Conservation (phyloP, 2,329 filamentous ascomycete genomes). For the Ciborinia camelliae region DNA sequence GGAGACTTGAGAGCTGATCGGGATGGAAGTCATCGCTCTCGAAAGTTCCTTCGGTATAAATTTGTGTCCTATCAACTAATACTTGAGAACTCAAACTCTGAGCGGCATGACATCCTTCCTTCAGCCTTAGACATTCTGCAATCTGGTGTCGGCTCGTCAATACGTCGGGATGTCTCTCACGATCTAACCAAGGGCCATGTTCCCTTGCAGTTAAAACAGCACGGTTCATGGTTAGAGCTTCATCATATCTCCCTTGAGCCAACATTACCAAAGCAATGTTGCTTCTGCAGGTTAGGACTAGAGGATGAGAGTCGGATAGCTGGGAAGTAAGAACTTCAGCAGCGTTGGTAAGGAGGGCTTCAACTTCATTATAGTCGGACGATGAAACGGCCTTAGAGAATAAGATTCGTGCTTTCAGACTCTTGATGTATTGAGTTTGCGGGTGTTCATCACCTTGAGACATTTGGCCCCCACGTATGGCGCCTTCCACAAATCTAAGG, state of each 20-base stretch:
- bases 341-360: conserved; percentile 24
- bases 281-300: conserved; percentile 27
- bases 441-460: conserved; percentile 28
- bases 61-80: conserved; percentile 26
- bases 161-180: conserved; percentile 31
- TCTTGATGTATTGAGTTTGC: conserved; percentile 29
- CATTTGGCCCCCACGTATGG: conserved; percentile 28
- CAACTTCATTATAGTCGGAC: conserved; percentile 28
- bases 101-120: conserved; percentile 30
- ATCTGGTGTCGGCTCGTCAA: conserved; percentile 32
- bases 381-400: conserved; percentile 25
- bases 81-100: conserved; percentile 27
- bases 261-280: conserved; percentile 29
- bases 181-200: conserved; percentile 30
- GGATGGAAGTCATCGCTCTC: conserved; percentile 30
- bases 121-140: conserved; percentile 26
- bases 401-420: conserved; percentile 27
- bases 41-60: conserved; percentile 29
- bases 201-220: conserved; percentile 23
- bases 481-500: conserved; percentile 25
- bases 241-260: conserved; percentile 30
- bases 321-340: conserved; percentile 24
- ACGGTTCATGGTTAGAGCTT: conserved; percentile 28
- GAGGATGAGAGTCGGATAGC: conserved; percentile 28
- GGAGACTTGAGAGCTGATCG: conserved; percentile 31